These are phyloP conservation scores for Kwoniella bestiolae DNA, from an alignment of 768 basidiomycete genomes.

Conservation along the genomic window DNA sequence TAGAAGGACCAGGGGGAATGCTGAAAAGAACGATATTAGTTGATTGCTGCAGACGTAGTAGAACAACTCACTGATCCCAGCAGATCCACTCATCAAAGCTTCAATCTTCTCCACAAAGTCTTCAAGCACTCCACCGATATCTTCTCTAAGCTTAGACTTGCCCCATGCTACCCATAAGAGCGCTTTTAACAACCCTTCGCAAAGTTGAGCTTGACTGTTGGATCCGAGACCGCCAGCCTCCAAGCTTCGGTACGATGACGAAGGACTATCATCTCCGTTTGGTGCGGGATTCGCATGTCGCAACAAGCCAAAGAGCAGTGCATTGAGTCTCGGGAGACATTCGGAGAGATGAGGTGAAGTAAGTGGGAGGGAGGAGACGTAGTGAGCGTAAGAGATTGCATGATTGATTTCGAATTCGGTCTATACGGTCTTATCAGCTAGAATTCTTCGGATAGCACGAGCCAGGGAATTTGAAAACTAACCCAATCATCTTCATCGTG, in stretches of 20 bases:
- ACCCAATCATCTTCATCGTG: constrained; percentile 50
- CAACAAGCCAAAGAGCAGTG: constrained; percentile 35
- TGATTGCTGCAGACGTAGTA: neutral
- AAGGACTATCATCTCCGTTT: constrained; percentile 25
- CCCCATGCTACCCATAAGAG: constrained; percentile 43
- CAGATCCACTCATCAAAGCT: constrained; percentile 25
- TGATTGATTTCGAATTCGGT: constrained; percentile 49
- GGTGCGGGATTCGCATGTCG: constrained; percentile 21
- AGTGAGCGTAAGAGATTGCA: constrained; percentile 53
- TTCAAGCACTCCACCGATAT: constrained; percentile 28
- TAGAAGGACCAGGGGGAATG: constrained; percentile 45
- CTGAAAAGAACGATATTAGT: constrained; percentile 21
- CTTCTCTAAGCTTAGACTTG: constrained; percentile 10
- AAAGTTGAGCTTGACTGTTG: constrained; percentile 36
- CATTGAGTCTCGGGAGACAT: constrained; percentile 31
- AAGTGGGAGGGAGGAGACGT: constrained; percentile 44
- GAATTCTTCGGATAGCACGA: neutral
- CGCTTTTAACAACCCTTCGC: constrained; percentile 40
- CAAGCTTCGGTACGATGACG: constrained; percentile 32
- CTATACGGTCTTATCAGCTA: constrained; percentile 21
- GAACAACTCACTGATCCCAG: constrained; percentile 29
- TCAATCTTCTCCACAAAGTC: constrained; percentile 27
- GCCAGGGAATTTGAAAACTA: constrained; percentile 7
- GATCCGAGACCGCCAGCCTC: constrained; percentile 11
- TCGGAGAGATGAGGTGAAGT: constrained; percentile 26